A percentile compares a stretch with the other conserved stretches of the same genome.
Conservation (phyloP, 768 basidiomycete species). For the Russula griseocarnosa region DNA sequence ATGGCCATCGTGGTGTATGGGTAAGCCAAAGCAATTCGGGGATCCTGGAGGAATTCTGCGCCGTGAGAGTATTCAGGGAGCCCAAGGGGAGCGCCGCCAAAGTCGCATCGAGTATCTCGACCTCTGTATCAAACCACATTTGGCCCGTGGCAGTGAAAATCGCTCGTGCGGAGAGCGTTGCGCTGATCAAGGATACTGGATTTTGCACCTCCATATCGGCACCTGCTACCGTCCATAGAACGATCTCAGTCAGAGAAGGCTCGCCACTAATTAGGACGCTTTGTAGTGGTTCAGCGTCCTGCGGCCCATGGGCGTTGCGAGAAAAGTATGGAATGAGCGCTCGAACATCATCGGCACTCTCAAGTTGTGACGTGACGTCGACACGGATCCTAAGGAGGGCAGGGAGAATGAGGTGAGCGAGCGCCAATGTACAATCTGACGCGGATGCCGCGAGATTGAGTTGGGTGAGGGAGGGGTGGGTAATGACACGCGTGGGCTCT, state of each 20-base stretch:
- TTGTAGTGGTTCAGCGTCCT: neutral
- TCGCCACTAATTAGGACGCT: neutral
- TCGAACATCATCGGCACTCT: neutral
- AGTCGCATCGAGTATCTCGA: neutral
- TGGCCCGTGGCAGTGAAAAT: neutral
- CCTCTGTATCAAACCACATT: neutral
- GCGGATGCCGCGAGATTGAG: neutral
- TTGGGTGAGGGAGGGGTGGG: slow-evolving; percentile 3
- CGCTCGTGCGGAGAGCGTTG: neutral
- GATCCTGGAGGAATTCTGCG: neutral
- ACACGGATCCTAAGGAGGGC: slow-evolving; percentile 1
- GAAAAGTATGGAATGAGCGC: neutral
- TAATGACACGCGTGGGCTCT: neutral
- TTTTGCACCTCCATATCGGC: neutral
- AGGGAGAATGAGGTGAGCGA: slow-evolving; percentile 13
- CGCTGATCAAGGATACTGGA: neutral
- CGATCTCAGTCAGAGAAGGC: neutral
- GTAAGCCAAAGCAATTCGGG: neutral
- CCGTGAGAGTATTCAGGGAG: neutral
- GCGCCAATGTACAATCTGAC: slow-evolving; percentile 3
- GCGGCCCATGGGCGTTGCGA: neutral
- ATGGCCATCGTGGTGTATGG: neutral
- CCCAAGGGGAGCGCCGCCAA: neutral
- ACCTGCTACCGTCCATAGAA: neutral
- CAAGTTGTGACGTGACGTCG: neutral